These are phyloP conservation scores for Trypanosomatidae sp. DNA, from an alignment of 208 protist genomes.

Conservation along the genomic window DNA sequence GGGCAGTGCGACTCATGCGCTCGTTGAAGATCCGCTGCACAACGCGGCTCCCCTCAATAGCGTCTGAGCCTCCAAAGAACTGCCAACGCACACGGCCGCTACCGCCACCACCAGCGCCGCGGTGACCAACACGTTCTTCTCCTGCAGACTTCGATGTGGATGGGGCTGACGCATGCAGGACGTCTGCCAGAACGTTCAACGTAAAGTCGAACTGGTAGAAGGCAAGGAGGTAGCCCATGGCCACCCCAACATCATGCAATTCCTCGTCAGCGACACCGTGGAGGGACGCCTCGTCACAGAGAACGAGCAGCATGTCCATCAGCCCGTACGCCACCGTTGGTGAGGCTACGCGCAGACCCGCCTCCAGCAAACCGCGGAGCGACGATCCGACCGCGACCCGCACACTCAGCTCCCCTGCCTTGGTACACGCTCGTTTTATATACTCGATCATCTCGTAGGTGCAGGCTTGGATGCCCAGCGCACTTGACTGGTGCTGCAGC, in stretches of 20 bases:
- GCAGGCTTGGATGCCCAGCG: slow-evolving; percentile 8
- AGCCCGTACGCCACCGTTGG: slow-evolving; percentile 25
- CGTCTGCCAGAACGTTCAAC: slow-evolving; percentile 15
- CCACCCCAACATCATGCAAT: slow-evolving; percentile 35
- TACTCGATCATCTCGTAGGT: slow-evolving; percentile 40
- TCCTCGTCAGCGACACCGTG: slow-evolving; percentile 22
- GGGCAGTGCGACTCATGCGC: slow-evolving; percentile 37
- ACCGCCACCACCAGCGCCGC: slow-evolving; percentile 5
- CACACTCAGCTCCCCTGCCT: slow-evolving; percentile 22
- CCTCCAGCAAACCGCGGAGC: slow-evolving; percentile 32
- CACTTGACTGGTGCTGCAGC: slow-evolving; percentile 22
- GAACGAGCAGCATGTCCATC: slow-evolving; percentile 25
- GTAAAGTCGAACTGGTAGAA: slow-evolving; percentile 44
- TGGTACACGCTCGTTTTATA: slow-evolving; percentile 27
- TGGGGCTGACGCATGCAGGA: slow-evolving; percentile 16
- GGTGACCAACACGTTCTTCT: slow-evolving; percentile 17
- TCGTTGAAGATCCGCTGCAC: slow-evolving; percentile 46
- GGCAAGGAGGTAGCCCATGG: slow-evolving; percentile 45
- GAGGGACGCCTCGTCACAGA: slow-evolving; percentile 27
- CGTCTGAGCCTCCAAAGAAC: slow-evolving; percentile 46
- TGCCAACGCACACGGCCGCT: slow-evolving; percentile 31
- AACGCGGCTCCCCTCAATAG: slow-evolving; percentile 44
- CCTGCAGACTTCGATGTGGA: slow-evolving; percentile 10
- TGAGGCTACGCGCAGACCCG: slow-evolving; percentile 24
- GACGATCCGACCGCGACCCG: slow-evolving; percentile 35